Base-by-base conservation (phyloP, 2,329 filamentous ascomycete species). In the Mollisiaceae sp. region DNA sequence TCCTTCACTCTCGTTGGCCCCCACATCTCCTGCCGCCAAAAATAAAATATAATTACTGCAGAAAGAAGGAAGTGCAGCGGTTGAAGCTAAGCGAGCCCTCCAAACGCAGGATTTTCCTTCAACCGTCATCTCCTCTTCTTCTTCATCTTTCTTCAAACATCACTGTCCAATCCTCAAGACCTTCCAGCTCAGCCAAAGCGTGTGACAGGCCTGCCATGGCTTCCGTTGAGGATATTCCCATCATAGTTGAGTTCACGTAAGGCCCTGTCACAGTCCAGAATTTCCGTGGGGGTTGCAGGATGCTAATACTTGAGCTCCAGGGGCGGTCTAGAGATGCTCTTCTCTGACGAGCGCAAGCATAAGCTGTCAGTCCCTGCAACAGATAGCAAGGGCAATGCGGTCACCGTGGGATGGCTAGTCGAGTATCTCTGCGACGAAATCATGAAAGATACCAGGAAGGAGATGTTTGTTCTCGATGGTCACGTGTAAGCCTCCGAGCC, bases 291-390 rank as follows among this genome's bases (percentile, higher is more conserved):
- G 56, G 60, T 60, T 18, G 20, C 61, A 45, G 50, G 50, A 35
- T 35, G 62, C 68, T 68, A 62, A 70, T 43, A 41, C 45, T 55
- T 52, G 4, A 36, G 22, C 6, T 54, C 55, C 72, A 94, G 95
- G 70, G 95, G 95, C 68, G 95, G 95, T 24, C 86, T 99, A 20
- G 95, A 99, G 80, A 91, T 97, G 81, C 89, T 99, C 70, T 99
- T 99, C 80, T 88, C 89, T 38, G 90, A 97, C 77, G 83, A 93
- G 79, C 87, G 90, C 63, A 90, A 88, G 72, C 91, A 94, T 77
- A 80, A 83, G 24, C 77, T 99, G 55, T 79, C 83, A 2, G 78
- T 98, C 50, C 92, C 94, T 22, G 79, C 85, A 36, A 83, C 76
- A 63, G 85, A 89, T 74, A 79, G 83, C 61, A 80, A 86, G 66